Base-by-base conservation (phyloP, 305 asterid species). In the Fraxinus ornus region DNA sequence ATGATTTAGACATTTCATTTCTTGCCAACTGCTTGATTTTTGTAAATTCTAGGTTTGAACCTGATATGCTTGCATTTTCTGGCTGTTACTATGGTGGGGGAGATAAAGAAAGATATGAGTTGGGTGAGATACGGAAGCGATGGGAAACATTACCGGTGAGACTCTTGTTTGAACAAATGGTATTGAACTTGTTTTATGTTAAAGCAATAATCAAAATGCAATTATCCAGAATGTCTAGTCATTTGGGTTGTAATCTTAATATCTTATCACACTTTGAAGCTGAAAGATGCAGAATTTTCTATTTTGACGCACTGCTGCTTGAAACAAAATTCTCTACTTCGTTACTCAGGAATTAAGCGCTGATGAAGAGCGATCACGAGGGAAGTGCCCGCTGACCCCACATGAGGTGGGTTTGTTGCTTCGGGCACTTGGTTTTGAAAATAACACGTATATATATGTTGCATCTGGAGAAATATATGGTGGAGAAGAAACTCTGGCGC, bases 31-130 rank as follows among this genome's bases (percentile, higher is more conserved):
- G 35, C 74, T 66, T 66, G 74, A 33, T 52, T 3, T 36, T 72
- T 52, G 4, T 9, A 78, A 35, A 36, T 44, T 76, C 35, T 82
- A 84, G 87, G 77, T 84, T 80, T 52, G 87, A 84, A 75, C 70
- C 87, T 32, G 87, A 84, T 35, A 84, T 84, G 84, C 78, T 84
- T 37, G 86, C 86, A 10, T 84, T 84, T 80, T 84, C 86, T 64
- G 84, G 86, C 57, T 84, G 87, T 79, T 84, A 84, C 22, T 84
- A 84, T 19, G 87, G 87, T 68, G 87, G 87, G 62, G 80, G 87
- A 32, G 82, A 77, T 12, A 84, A 77, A 62, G 87, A 84, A 77
- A 80, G 62, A 15, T 22, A 73, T 2, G 82, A 84, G 78, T 74
- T 84, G 36, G 52, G 87, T 49, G 79, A 24, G 49, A 81, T 84